These are phyloP conservation scores for Paxillus ammoniavirescens DNA, from an alignment of 768 basidiomycete genomes.

Conservation along the genomic window DNA sequence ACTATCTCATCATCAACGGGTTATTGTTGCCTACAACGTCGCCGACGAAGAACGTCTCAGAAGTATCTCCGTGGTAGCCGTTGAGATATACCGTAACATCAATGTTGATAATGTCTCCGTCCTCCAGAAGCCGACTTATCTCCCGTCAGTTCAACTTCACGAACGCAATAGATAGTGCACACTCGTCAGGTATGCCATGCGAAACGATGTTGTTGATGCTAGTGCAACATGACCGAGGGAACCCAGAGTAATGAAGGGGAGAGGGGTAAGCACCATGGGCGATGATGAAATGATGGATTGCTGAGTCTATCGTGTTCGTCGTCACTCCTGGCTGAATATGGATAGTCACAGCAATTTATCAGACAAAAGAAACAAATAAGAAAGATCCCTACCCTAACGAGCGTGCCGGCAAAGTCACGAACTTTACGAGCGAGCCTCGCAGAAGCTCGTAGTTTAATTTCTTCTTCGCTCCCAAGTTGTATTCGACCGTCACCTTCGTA, in stretches of 20 bases:
- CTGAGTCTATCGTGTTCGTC: slow-evolving; percentile 70
- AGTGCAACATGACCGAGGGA: slow-evolving; percentile 50
- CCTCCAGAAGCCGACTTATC: slow-evolving; percentile 69
- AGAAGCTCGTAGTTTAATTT: slow-evolving; percentile 49
- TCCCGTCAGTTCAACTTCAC: slow-evolving; percentile 1
- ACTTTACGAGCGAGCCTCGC: slow-evolving; percentile 57
- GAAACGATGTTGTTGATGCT: slow-evolving; percentile 86
- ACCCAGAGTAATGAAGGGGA: slow-evolving; percentile 67
- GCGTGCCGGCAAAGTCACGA: slow-evolving; percentile 49
- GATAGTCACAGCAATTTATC: neutral
- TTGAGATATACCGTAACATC: slow-evolving; percentile 85
- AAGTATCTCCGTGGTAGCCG: slow-evolving; percentile 90
- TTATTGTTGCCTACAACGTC: slow-evolving; percentile 51
- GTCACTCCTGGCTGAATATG: slow-evolving; percentile 59
- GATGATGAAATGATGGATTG: slow-evolving; percentile 71
- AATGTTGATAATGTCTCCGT: slow-evolving; percentile 86
- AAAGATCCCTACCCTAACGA: slow-evolving; percentile 46
- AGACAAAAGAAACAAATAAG: neutral
- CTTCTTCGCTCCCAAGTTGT: slow-evolving; percentile 52
- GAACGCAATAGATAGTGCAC: slow-evolving; percentile 21
- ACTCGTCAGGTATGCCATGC: slow-evolving; percentile 94
- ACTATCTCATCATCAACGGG: neutral
- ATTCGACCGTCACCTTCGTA: slow-evolving; percentile 37
- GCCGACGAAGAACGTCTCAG: slow-evolving; percentile 79
- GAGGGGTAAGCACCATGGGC: slow-evolving; percentile 80